A percentile compares a stretch with the other conserved stretches of the same genome.
Evolutionary conservation across 169 alveolate species (phyloP).

Genomic region (Eimeria tenella): DNA sequence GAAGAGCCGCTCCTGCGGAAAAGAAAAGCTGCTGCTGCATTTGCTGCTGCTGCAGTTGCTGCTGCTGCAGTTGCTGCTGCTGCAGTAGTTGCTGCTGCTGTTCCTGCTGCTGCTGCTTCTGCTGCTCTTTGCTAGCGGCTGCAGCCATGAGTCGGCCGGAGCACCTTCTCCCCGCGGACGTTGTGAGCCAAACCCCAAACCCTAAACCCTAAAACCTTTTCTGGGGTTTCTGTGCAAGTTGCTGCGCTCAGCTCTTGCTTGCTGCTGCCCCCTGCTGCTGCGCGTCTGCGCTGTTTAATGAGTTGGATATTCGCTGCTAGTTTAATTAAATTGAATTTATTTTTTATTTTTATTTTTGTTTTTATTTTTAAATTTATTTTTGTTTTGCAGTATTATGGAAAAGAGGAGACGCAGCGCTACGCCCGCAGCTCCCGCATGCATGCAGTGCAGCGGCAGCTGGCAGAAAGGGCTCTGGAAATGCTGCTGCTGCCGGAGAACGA

Average conservation of each 20-base stretch:
- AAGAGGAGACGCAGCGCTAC: conserved; percentile 84
- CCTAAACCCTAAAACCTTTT: background rate
- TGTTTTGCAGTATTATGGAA: conserved; percentile 71
- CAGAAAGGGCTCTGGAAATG: conserved; percentile 93
- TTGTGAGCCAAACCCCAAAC: background rate
- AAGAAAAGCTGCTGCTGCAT: background rate
- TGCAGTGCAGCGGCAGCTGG: conserved; percentile 92
- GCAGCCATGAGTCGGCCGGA: conserved; percentile 27
- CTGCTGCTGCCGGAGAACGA: conserved; percentile 82
- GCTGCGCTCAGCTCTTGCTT: background rate
- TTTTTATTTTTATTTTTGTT: background rate
- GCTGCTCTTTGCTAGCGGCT: background rate
- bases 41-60: background rate
- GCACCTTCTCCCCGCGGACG: conserved; percentile 15
- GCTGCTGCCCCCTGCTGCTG: background rate
- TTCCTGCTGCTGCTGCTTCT: background rate
- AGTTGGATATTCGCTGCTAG: background rate
- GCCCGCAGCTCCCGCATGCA: conserved; percentile 91
- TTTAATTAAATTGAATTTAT: background rate
- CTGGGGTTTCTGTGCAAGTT: background rate
- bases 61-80: background rate
- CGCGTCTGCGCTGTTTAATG: background rate
- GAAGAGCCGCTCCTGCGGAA: no score
- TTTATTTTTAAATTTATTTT: background rate
- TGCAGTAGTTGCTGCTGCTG: background rate